Percentiles rank a stretch among this genome's conserved stretches.
Conservation (phyloP, 345 rosid genomes). For the Eucalyptus microcorys region DNA sequence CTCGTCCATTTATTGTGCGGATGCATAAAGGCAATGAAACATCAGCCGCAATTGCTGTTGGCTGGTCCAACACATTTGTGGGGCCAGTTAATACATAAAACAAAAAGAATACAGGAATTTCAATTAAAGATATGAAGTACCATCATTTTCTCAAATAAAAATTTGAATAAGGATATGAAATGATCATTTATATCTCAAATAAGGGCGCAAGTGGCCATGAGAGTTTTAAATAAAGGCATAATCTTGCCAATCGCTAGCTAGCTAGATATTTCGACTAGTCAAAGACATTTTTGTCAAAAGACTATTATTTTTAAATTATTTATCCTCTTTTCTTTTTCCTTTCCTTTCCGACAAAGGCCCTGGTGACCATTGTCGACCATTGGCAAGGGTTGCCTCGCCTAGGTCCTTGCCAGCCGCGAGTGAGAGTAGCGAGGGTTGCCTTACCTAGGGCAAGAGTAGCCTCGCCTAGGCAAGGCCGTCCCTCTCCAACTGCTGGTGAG, state of each 20-base stretch:
- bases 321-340: too few relatives aligned
- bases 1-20: neutral
- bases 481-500: too few relatives aligned
- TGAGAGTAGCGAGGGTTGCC: too few relatives aligned
- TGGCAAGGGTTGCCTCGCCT: accelerated
- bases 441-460: accelerated
- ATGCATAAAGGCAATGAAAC: neutral
- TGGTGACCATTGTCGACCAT: accelerated
- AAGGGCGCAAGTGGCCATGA: too few relatives aligned
- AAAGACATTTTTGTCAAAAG: too few relatives aligned
- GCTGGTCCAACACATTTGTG: too few relatives aligned
- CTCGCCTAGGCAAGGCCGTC: too few relatives aligned
- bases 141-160: too few relatives aligned
- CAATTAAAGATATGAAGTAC: accelerated
- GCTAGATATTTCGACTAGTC: too few relatives aligned
- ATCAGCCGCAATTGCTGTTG: neutral
- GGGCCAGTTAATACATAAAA: neutral
- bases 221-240: accelerated
- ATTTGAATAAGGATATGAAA: accelerated
- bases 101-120: neutral
- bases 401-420: accelerated
- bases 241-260: accelerated
- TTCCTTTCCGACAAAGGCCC: accelerated
- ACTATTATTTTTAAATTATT: too few relatives aligned
- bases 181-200: too few relatives aligned